These are phyloP conservation scores for Penicillium mononematosum DNA, from an alignment of 495 filamentous ascomycete species.

Conservation along the genomic window DNA sequence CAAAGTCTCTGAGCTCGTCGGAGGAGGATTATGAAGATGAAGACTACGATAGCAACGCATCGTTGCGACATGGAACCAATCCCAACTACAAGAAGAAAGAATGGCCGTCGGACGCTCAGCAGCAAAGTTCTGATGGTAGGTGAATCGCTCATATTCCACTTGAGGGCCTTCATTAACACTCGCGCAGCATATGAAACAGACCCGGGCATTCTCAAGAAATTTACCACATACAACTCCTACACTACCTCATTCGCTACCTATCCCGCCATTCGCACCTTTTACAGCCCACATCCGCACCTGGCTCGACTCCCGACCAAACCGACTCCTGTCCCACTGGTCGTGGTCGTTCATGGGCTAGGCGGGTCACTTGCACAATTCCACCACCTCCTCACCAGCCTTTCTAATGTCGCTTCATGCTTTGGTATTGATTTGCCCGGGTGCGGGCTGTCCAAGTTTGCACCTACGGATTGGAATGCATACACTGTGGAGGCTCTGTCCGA, in stretches of 20 bases:
- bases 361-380: slow-evolving; percentile 87
- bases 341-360: slow-evolving; percentile 89
- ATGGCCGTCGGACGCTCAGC: slow-evolving; percentile 24
- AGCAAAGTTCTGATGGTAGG: slow-evolving; percentile 38
- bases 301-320: slow-evolving; percentile 71
- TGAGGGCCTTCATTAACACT: neutral
- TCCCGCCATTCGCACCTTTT: slow-evolving; percentile 77
- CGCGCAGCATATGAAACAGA: slow-evolving; percentile 54
- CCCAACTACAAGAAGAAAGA: slow-evolving; percentile 19
- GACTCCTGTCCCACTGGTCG: slow-evolving; percentile 74
- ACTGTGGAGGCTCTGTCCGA: slow-evolving; percentile 71
- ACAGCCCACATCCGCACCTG: slow-evolving; percentile 74
- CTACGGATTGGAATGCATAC: slow-evolving; percentile 75
- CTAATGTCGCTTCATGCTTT: slow-evolving; percentile 82
- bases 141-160: neutral
- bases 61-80: slow-evolving; percentile 35
- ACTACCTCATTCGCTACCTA: slow-evolving; percentile 69
- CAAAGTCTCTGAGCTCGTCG: slow-evolving; percentile 41
- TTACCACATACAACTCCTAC: slow-evolving; percentile 69
- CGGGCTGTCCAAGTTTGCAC: slow-evolving; percentile 71
- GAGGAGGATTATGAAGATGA: slow-evolving; percentile 48
- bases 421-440: slow-evolving; percentile 90
- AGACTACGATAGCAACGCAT: slow-evolving; percentile 42
- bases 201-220: slow-evolving; percentile 72
- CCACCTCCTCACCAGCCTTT: slow-evolving; percentile 75